These are phyloP conservation scores for Rubroboletus satanas DNA, from an alignment of 768 basidiomycete genomes.

Conservation along the genomic window DNA sequence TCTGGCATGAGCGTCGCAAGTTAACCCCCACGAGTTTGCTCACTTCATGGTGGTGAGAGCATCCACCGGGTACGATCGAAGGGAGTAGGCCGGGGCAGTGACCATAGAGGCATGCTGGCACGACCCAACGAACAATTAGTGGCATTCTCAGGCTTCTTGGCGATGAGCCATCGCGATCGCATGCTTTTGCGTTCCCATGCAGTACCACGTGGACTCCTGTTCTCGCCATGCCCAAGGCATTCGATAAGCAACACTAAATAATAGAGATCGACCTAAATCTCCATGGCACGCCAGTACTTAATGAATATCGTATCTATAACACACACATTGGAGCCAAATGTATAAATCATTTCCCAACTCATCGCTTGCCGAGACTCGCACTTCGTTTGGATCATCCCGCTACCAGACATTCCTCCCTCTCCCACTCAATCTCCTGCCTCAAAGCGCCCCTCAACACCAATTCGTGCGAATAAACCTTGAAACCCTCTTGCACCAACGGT, in stretches of 20 bases:
- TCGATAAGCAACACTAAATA: background rate
- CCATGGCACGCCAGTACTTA: background rate
- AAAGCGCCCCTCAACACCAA: constrained; percentile 61
- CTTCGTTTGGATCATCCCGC: constrained; percentile 3
- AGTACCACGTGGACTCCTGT: too few relatives aligned
- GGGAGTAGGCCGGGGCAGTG: too few relatives aligned
- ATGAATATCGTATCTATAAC: background rate
- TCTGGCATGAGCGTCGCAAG: background rate
- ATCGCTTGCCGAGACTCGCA: background rate
- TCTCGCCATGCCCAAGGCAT: too few relatives aligned
- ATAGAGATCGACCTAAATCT: background rate
- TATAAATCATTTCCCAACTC: background rate
- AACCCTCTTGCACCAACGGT: constrained; percentile 47
- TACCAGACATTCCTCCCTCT: constrained; percentile 35
- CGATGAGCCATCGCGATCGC: too few relatives aligned
- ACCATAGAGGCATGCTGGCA: too few relatives aligned
- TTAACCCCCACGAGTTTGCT: background rate
- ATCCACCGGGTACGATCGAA: background rate
- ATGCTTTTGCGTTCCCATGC: too few relatives aligned
- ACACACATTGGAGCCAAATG: background rate
- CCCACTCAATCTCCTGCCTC: constrained; percentile 66
- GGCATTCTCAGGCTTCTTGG: too few relatives aligned
- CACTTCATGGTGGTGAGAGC: background rate
- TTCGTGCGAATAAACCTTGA: constrained; percentile 66
- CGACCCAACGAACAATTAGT: too few relatives aligned